A percentile compares a stretch with the other conserved stretches of the same genome.
These are phyloP conservation scores for Calocera viscosa DNA, from an alignment of 768 basidiomycete genomes.

Conservation along the genomic window DNA sequence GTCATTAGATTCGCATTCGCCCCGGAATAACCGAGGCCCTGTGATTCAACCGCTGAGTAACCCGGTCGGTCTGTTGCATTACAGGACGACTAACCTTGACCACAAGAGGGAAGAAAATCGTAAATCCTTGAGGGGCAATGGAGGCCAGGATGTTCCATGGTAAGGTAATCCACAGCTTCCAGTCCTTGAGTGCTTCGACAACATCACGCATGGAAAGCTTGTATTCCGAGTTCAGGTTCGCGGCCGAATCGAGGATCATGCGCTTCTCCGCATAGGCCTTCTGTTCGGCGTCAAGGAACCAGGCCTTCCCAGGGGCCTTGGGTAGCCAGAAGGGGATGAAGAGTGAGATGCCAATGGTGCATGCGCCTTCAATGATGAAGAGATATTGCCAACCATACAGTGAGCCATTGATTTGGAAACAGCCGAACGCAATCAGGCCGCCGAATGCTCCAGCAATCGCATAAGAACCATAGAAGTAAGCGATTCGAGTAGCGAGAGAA, in stretches of 20 bases:
- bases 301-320: not conserved
- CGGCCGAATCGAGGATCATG: not conserved
- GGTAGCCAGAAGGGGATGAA: not conserved
- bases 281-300: not conserved
- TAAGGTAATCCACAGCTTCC: not conserved
- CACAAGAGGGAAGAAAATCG: not conserved
- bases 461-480: not conserved
- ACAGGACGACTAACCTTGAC: not conserved
- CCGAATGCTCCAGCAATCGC: not conserved
- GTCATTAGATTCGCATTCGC: slow-evolving; percentile 6
- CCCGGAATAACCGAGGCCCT: not conserved
- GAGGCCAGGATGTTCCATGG: not conserved
- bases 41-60: not conserved
- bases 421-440: not conserved
- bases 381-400: not conserved
- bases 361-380: not conserved
- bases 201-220: not conserved
- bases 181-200: not conserved
- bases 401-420: not conserved
- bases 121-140: not conserved
- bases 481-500: not conserved
- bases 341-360: not conserved
- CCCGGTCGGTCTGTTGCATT: not conserved
- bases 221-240: not conserved
- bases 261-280: not conserved